Conservation (phyloP, 2,329 filamentous ascomycete genomes). For the Stachybotrys elegans region DNA sequence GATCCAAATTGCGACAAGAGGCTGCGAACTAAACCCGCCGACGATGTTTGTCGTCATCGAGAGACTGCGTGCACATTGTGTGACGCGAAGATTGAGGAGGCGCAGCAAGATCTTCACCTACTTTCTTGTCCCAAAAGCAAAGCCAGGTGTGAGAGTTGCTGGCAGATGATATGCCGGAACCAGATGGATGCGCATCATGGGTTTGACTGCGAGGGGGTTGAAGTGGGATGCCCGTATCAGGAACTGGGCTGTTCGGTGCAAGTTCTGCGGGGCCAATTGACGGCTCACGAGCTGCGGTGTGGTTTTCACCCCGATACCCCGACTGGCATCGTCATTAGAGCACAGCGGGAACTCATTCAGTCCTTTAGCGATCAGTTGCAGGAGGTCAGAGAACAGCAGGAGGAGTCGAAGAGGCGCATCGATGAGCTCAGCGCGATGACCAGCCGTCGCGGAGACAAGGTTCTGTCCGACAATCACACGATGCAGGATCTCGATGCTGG, state of each 20-base stretch:
- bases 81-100: conserved; percentile 39
- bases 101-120: conserved; percentile 31
- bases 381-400: conserved; percentile 27
- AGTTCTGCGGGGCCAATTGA: conserved; percentile 29
- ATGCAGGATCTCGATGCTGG: conserved; percentile 38
- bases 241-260: conserved; percentile 30
- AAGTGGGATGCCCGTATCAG: conserved; percentile 42
- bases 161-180: conserved; percentile 35
- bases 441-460: conserved; percentile 32
- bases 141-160: conserved; percentile 45
- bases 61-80: conserved; percentile 50
- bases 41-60: conserved; percentile 51
- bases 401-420: conserved; percentile 26
- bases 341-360: conserved; percentile 43
- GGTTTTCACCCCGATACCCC: conserved; percentile 45
- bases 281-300: conserved; percentile 43
- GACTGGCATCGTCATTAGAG: conserved; percentile 45
- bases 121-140: conserved; percentile 40
- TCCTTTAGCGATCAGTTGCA: conserved; percentile 32
- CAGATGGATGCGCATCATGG: conserved; percentile 43
- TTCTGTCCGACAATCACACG: conserved; percentile 43
- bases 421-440: conserved; percentile 36
- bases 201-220: conserved; percentile 42
- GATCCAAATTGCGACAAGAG: conserved; percentile 46
- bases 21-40: conserved; percentile 44